phyloP scores from a whole-genome alignment of 345 rosid species.

The Psidium guajava region DNA sequence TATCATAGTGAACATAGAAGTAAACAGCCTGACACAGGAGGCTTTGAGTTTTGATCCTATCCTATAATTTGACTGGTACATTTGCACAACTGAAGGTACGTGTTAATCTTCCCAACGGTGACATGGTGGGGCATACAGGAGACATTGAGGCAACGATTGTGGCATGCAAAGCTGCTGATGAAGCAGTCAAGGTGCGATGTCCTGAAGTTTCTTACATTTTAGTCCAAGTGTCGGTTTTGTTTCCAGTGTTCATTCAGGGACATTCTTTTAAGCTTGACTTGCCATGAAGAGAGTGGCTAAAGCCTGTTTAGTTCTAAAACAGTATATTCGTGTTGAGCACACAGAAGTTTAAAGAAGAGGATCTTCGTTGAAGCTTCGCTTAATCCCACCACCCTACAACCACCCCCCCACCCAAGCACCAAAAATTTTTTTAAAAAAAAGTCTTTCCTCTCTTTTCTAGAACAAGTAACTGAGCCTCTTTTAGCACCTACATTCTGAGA shows the following conservation, averaged over 20 bases:
- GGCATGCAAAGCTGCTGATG: constrained; percentile 89
- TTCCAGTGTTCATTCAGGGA: neutral
- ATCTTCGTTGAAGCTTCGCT: neutral
- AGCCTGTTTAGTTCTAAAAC: neutral
- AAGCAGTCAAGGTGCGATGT: constrained; percentile 68
- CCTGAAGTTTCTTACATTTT: neutral
- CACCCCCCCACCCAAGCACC: too few relatives aligned
- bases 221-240: neutral
- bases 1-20: neutral
- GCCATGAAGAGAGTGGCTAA: neutral
- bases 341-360: neutral
- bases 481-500: too few relatives aligned
- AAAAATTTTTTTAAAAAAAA: too few relatives aligned
- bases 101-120: constrained; percentile 83
- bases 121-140: constrained; percentile 99
- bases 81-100: constrained; percentile 39
- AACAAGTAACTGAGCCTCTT: neutral
- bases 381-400: too few relatives aligned
- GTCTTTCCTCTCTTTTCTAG: neutral
- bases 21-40: neutral
- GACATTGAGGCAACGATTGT: constrained; percentile 76
- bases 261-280: neutral
- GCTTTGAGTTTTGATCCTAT: neutral
- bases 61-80: neutral
- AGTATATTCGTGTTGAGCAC: neutral